phyloP scores from a whole-genome alignment of 257 asterid species.

The Ligustrum vulgare region DNA sequence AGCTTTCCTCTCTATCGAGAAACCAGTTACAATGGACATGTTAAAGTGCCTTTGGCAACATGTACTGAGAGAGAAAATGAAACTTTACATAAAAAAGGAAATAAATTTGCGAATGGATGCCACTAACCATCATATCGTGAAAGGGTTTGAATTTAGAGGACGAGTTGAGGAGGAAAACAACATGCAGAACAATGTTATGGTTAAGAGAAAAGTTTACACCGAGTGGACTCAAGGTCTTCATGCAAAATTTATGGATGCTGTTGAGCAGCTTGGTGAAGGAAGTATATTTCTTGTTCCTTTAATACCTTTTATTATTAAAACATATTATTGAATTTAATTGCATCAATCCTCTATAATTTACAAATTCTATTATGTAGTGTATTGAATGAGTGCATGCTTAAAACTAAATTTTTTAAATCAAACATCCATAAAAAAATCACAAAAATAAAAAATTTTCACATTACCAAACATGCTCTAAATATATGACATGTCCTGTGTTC shows the following conservation, averaged over 20 bases:
- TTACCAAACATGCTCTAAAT: no score
- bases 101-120: neutral
- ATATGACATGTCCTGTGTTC: neutral
- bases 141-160: conserved; percentile 25
- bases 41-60: conserved; percentile 45
- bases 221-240: conserved; percentile 51
- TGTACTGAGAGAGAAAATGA: conserved; percentile 31
- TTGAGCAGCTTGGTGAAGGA: conserved; percentile 45
- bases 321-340: no score
- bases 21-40: conserved; percentile 32
- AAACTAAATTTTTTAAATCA: no score
- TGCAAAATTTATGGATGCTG: conserved; percentile 37
- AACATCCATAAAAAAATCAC: no score
- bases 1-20: conserved; percentile 33
- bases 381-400: no score
- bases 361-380: no score
- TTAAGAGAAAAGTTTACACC: conserved; percentile 36
- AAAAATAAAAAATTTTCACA: no score
- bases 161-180: neutral
- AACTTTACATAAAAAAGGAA: conserved; percentile 15
- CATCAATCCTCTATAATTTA: neutral
- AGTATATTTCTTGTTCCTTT: conserved; percentile 27
- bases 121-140: neutral
- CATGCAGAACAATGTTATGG: conserved; percentile 8
- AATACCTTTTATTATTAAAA: neutral